A percentile compares a stretch with the other conserved stretches of the same genome.
phyloP scores from a whole-genome alignment of 768 basidiomycete species.

The Phaeotremella fagi region DNA sequence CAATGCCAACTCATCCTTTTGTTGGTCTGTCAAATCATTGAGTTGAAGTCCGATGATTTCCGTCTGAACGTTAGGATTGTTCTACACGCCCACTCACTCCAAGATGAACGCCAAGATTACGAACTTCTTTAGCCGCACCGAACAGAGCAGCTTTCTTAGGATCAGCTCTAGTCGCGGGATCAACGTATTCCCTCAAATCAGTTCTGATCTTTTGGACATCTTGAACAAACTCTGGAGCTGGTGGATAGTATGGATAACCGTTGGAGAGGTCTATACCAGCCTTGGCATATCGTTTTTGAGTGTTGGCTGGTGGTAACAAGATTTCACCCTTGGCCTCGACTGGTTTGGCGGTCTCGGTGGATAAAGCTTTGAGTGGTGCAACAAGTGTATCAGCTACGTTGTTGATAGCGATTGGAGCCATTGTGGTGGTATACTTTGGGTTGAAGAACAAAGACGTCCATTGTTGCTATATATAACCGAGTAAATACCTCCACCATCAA shows the following conservation, averaged over 20 bases:
- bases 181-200: slow-evolving; percentile 48
- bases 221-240: slow-evolving; percentile 35
- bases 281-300: slow-evolving; percentile 30
- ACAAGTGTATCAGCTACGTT: slow-evolving; percentile 11
- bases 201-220: slow-evolving; percentile 32
- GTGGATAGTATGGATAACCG: slow-evolving; percentile 38
- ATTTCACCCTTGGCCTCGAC: slow-evolving; percentile 1
- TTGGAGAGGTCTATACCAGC: slow-evolving; percentile 35
- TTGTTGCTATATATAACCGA: not conserved
- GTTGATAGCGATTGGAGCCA: slow-evolving; percentile 37
- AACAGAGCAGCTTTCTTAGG: slow-evolving; percentile 64
- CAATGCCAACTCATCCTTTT: slow-evolving; percentile 66
- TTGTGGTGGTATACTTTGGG: not conserved
- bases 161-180: slow-evolving; percentile 67
- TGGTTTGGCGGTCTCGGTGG: not conserved
- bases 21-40: slow-evolving; percentile 59
- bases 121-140: slow-evolving; percentile 62
- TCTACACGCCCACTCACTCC: slow-evolving; percentile 42
- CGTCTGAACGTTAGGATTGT: slow-evolving; percentile 50
- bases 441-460: not conserved
- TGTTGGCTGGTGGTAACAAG: slow-evolving; percentile 28
- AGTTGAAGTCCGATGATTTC: slow-evolving; percentile 71
- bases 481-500: not conserved
- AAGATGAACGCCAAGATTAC: slow-evolving; percentile 64
- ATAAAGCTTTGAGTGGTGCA: slow-evolving; percentile 9